phyloP scores from a whole-genome alignment of 2,329 filamentous ascomycete genomes.

The Fusarium mexicanum region DNA sequence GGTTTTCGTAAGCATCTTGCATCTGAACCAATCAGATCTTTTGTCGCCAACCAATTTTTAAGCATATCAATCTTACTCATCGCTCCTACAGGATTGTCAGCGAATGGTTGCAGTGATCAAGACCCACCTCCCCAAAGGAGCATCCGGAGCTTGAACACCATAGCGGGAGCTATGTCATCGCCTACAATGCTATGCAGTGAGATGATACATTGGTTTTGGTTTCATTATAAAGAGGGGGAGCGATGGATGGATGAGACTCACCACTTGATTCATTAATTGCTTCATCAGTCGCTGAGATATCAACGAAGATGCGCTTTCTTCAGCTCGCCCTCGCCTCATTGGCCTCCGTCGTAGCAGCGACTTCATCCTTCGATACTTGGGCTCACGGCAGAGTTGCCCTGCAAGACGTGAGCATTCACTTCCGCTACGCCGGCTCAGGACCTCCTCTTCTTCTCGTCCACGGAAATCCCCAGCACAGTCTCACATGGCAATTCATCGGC shows the following conservation, averaged over 20 bases:
- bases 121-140: slow-evolving; percentile 13
- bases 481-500: slow-evolving; percentile 52
- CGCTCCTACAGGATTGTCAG: not conserved
- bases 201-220: too few relatives aligned
- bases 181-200: not conserved
- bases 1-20: not conserved
- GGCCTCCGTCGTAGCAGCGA: not conserved
- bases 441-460: slow-evolving; percentile 54
- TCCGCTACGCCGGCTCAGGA: slow-evolving; percentile 53
- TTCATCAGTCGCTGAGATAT: rapidly evolving
- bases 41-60: not conserved
- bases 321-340: not conserved
- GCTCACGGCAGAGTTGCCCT: slow-evolving; percentile 49
- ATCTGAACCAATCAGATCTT: not conserved
- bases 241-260: rapidly evolving
- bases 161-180: not conserved
- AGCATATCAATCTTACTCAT: not conserved
- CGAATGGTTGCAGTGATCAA: not conserved
- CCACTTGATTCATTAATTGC: rapidly evolving
- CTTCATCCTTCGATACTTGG: slow-evolving; percentile 51
- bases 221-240: not conserved
- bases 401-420: slow-evolving; percentile 54
- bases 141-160: slow-evolving; percentile 12
- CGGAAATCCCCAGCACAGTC: slow-evolving; percentile 53
- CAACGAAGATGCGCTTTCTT: not conserved